A percentile compares a stretch with the other conserved stretches of the same genome.
Conservation (phyloP, 2,329 filamentous ascomycete species). For the Claviceps citrina region DNA sequence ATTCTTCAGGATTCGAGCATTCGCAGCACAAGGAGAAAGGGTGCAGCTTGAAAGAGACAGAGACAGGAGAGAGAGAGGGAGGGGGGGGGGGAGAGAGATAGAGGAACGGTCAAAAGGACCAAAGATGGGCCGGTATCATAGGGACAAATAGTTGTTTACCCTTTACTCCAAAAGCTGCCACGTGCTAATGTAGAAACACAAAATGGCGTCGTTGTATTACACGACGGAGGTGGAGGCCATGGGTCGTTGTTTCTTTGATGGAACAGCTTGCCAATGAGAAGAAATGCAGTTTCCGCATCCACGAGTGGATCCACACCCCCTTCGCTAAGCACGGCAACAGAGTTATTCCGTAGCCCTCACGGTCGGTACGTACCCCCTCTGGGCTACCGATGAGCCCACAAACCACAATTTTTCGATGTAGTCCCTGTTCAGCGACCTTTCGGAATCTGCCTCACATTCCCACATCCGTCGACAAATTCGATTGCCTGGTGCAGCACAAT, state of each 20-base stretch:
- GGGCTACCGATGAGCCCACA: constrained; percentile 24
- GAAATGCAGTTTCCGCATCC: background rate
- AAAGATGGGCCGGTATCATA: background rate
- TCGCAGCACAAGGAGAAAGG: background rate
- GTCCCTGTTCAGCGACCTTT: constrained; percentile 15
- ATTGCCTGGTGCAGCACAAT: constrained; percentile 33
- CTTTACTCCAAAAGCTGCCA: background rate
- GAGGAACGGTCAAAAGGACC: background rate
- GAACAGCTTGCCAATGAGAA: background rate
- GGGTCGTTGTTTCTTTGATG: no score
- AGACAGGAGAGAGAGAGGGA: no score
- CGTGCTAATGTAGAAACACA: no score
- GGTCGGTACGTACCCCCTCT: constrained; percentile 16
- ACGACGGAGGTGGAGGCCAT: no score
- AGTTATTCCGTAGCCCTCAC: constrained; percentile 14
- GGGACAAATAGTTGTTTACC: background rate
- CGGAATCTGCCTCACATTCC: constrained; percentile 18
- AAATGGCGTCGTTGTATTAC: no score
- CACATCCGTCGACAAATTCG: constrained; percentile 25
- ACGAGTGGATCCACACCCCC: background rate
- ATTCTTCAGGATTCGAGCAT: background rate
- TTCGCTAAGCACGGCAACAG: constrained; percentile 11
- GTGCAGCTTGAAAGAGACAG: background rate
- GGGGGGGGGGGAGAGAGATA: no score
- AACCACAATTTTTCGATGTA: constrained; percentile 23